Percentiles rank a stretch among this genome's conserved stretches.
Conservation (phyloP, 441 rosid genomes). For the Adansonia rubrostipa region DNA sequence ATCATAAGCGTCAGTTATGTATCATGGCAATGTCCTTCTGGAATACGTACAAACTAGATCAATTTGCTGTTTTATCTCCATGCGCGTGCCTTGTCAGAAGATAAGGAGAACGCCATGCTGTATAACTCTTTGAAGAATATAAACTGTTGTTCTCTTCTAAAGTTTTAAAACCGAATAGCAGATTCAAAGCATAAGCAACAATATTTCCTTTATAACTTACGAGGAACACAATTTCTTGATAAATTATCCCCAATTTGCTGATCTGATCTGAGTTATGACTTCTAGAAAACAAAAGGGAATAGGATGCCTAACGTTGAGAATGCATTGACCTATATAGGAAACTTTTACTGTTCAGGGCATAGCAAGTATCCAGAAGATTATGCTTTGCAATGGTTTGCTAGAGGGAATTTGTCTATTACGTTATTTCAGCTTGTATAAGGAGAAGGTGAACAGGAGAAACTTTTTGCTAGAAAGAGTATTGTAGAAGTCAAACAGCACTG, state of each 20-base stretch:
- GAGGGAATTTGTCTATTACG: too few relatives aligned
- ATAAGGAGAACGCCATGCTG: not conserved
- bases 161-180: not conserved
- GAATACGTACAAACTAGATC: not conserved
- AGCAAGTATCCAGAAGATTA: slow-evolving; percentile 3
- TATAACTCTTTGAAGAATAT: slow-evolving; percentile 18
- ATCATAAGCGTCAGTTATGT: not conserved
- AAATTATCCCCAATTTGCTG: not conserved
- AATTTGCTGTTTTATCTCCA: not conserved
- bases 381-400: not conserved
- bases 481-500: too few relatives aligned
- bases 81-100: not conserved
- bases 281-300: slow-evolving; percentile 2
- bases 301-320: not conserved
- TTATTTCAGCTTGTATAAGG: too few relatives aligned
- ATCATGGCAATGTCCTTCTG: not conserved
- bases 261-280: not conserved
- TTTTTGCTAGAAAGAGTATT: too few relatives aligned
- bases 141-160: not conserved
- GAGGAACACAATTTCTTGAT: not conserved
- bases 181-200: not conserved
- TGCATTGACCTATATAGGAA: not conserved
- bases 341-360: not conserved
- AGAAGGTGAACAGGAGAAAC: too few relatives aligned
- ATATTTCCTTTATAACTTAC: not conserved